Evolutionary conservation across 176 grass and related monocot species (phyloP).

Genomic region (bread wheat (Triticum aestivum)): IWGSC_CS_RefSeq_v2.1 NC_057797.1:20843842-20844341

Average conservation of each 20-base stretch:
- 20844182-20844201: background rate
- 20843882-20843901: background rate
- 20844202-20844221: background rate
- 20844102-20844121: background rate
- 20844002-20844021: background rate
- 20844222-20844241: background rate
- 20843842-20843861: background rate
- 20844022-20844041: background rate
- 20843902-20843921: background rate
- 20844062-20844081: no score
- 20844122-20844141: background rate
- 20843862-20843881: background rate
- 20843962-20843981: background rate
- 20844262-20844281: no score
- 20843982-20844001: background rate
- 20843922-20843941: background rate
- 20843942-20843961: background rate
- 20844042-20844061: no score
- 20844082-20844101: background rate
- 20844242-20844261: background rate
- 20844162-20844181: background rate
- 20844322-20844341: background rate
- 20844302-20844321: background rate
- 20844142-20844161: background rate
- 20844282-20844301: background rate